Evolutionary conservation across 1,284 basidiomycete species (phyloP).

Genomic region (Rhodofomes roseus): DNA sequence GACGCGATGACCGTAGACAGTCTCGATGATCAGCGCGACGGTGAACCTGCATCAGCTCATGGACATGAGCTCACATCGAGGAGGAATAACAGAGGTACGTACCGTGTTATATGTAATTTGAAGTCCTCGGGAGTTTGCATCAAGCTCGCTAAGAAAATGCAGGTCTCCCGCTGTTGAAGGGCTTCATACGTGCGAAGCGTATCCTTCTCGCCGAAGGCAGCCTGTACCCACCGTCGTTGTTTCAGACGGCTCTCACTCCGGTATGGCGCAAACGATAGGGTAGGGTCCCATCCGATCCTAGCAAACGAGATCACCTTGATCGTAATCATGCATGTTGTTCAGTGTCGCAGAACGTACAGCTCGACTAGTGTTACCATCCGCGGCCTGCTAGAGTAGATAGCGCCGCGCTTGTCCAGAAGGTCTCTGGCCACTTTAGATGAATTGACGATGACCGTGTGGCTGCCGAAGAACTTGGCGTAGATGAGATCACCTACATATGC

Average conservation of each 20-base stretch:
- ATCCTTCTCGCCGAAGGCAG: conserved; percentile 15
- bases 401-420: conserved; percentile 29
- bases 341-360: conserved; percentile 5
- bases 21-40: not conserved
- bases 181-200: conserved; percentile 11
- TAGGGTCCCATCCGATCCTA: not conserved
- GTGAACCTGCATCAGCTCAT: not conserved
- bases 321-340: not conserved
- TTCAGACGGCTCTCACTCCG: conserved; percentile 18
- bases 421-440: conserved; percentile 27
- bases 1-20: not conserved
- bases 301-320: too few species aligned
- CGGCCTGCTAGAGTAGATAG: conserved; percentile 25
- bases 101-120: conserved; percentile 15
- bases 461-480: conserved; percentile 22
- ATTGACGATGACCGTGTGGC: conserved; percentile 29
- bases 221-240: conserved; percentile 22
- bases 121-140: conserved; percentile 15
- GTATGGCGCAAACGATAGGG: not conserved
- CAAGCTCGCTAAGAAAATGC: conserved; percentile 14
- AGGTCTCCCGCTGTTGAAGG: conserved; percentile 15
- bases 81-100: not conserved
- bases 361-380: not conserved
- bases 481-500: conserved; percentile 24
- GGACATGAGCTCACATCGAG: too few species aligned